Percentiles rank a stretch among this genome's conserved stretches.
phyloP scores from a whole-genome alignment of 352 stramenopile genomes.

The Phytophthora palmivora region DNA sequence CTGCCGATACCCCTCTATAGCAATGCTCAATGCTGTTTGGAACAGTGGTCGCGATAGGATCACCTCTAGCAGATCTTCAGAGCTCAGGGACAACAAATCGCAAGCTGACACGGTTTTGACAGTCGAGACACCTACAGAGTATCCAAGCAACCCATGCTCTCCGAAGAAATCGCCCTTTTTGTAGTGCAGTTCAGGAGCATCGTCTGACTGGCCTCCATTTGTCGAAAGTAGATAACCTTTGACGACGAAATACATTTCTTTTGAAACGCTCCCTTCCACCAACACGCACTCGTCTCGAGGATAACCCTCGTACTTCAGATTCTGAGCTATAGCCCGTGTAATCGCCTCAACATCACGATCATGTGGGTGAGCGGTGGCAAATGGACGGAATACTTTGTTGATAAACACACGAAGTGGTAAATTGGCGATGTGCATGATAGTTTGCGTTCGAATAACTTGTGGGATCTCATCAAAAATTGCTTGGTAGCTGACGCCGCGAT shows the following conservation, averaged over 20 bases:
- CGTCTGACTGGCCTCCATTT: conserved; percentile 6
- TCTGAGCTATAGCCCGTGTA: conserved; percentile 44
- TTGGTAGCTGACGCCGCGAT: conserved; percentile 66
- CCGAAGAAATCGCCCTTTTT: conserved; percentile 66
- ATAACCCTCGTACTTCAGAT: conserved; percentile 71
- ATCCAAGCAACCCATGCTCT: conserved; percentile 63
- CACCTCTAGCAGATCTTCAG: conserved; percentile 55
- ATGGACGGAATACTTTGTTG: conserved; percentile 52
- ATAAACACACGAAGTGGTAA: conserved; percentile 46
- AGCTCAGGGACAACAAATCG: conserved; percentile 40
- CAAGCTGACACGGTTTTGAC: conserved; percentile 39
- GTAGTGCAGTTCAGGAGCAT: conserved; percentile 20
- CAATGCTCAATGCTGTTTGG: conserved; percentile 40
- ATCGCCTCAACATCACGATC: conserved; percentile 46
- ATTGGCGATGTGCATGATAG: conserved; percentile 55
- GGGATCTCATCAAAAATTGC: conserved; percentile 64
- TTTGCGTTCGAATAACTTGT: conserved; percentile 55
- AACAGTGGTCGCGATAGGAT: conserved; percentile 40
- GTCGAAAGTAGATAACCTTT: conserved; percentile 53
- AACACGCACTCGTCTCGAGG: conserved; percentile 69
- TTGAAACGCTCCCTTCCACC: conserved; percentile 66
- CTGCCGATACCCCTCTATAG: conserved; percentile 57
- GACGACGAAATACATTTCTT: conserved; percentile 79
- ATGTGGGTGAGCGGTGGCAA: conserved; percentile 35
- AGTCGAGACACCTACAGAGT: conserved; percentile 47